Conservation (phyloP, 1,139 yeast genomes). For the Torulaspora pretoriensis region DNA sequence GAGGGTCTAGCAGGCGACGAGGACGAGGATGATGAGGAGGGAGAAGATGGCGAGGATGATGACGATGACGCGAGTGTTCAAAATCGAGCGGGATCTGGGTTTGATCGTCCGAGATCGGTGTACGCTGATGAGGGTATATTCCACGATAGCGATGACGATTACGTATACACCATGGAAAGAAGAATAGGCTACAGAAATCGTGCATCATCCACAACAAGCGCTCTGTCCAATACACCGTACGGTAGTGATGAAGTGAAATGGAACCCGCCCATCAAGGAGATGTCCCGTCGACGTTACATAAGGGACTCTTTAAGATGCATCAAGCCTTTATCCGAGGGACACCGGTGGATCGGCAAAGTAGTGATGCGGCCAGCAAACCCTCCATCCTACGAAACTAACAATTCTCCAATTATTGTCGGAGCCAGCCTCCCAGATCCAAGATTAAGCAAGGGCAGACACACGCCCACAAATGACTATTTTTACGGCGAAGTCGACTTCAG, state of each 20-base stretch:
- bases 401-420: conserved; percentile 25
- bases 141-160: conserved; percentile 42
- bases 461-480: conserved; percentile 9
- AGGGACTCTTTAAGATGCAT: conserved; percentile 57
- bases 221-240: conserved; percentile 21
- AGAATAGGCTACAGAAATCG: conserved; percentile 19
- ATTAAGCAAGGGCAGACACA: not conserved
- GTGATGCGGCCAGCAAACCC: conserved; percentile 44
- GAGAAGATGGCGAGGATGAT: conserved; percentile 19
- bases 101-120: conserved; percentile 16
- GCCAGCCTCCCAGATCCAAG: not conserved
- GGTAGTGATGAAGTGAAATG: conserved; percentile 43
- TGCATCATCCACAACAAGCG: conserved; percentile 27
- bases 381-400: conserved; percentile 30
- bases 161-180: conserved; percentile 29
- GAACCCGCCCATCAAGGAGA: conserved; percentile 44
- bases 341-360: conserved; percentile 50
- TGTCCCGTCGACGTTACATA: conserved; percentile 44
- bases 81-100: conserved; percentile 10
- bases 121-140: conserved; percentile 29
- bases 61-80: conserved; percentile 14
- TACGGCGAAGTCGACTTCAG: conserved; percentile 13
- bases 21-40: conserved; percentile 15
- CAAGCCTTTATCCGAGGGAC: conserved; percentile 50
- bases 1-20: conserved; percentile 15